Base-by-base conservation (phyloP, 2,329 filamentous ascomycete species). In the Ophiognomonia clavigignenti-juglandacearum region DNA sequence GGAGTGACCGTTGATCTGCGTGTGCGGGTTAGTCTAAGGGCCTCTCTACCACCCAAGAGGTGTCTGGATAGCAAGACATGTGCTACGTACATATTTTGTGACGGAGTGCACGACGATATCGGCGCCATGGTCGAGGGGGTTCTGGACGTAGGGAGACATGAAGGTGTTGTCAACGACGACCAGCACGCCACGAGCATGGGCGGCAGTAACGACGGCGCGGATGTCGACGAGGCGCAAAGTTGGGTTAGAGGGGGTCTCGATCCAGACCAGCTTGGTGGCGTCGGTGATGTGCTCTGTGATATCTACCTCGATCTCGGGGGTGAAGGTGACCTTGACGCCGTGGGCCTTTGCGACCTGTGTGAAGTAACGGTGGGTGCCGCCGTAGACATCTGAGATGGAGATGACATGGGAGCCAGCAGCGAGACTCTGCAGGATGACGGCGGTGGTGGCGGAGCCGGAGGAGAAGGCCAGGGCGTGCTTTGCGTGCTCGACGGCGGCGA, bases 161-260 rank as follows among this genome's bases (percentile, higher is more conserved):
- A 98, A 98, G 18, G 93, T 98, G 74, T 98, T 98, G 74, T 98
- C 93, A 35, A 98, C 93, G n/a, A 98, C 93, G 36, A 98, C 93
- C 63, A 88, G 76, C 60, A 97, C 88, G 53, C 91, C 92, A 61
- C 88, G 87, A 59, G 85, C 75, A 67, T 97, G 93, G 16, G 93
- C 93, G 46, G 86, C 78, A 23, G 81, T 82, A 23, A 87, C 85
- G 34, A 98, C 86, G 44, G 88, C 85, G 58, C 87, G 78, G 63
- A 98, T 96, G 69, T 98, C 92, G 55, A 97, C 92, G 39, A 98
- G 78, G 23, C 87, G 83, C 48, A 98, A 77, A 6, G 93, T 98
- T 0, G 93, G 93, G 72, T 98, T 98, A 59, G 87, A 93, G 20
- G 93, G 93, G 9, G 82, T 85, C 72, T 98, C 90, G 62, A 98